Conservation (phyloP, 2,329 filamentous ascomycete species). For the Alternaria novae-zelandiae region DNA sequence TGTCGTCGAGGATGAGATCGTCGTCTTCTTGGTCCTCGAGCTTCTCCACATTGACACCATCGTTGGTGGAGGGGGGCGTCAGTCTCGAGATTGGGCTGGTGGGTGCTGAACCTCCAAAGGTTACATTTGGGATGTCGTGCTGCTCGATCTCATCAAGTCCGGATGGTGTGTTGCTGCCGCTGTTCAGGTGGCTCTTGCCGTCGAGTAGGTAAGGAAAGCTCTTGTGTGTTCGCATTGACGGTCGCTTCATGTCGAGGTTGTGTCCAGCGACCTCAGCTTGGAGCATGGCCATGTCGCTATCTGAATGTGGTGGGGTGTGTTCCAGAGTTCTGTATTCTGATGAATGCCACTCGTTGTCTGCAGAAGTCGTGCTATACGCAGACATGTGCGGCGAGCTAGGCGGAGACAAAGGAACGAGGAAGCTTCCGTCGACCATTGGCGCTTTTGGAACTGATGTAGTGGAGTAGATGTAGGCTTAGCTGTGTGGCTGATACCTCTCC, state of each 20-base stretch:
- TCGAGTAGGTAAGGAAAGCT: conserved; percentile 53
- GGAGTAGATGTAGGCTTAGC: conserved; percentile 21
- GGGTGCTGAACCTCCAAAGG: conserved; percentile 53
- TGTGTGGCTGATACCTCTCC: conserved; percentile 30
- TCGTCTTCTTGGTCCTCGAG: conserved; percentile 48
- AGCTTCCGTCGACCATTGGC: conserved; percentile 54
- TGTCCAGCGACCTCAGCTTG: conserved; percentile 45
- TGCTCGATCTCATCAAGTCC: conserved; percentile 46
- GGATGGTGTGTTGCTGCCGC: conserved; percentile 34
- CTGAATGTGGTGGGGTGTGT: conserved; percentile 40
- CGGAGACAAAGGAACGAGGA: conserved; percentile 56
- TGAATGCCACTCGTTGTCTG: conserved; percentile 54
- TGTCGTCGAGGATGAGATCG: conserved; percentile 50
- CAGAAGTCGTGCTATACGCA: conserved; percentile 52
- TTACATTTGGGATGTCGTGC: conserved; percentile 43
- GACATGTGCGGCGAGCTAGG: conserved; percentile 60
- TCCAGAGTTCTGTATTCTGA: conserved; percentile 47
- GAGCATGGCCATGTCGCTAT: conserved; percentile 49
- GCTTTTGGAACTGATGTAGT: conserved; percentile 32
- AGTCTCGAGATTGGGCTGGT: conserved; percentile 54
- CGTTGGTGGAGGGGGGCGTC: conserved; percentile 53
- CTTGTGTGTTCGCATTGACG: conserved; percentile 52
- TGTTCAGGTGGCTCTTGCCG: conserved; percentile 39
- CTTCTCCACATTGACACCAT: conserved; percentile 43
- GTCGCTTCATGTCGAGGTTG: conserved; percentile 47